Evolutionary conservation across 2,329 filamentous ascomycete genomes (phyloP).

Genomic region (Monosporascus cannonballus): DNA sequence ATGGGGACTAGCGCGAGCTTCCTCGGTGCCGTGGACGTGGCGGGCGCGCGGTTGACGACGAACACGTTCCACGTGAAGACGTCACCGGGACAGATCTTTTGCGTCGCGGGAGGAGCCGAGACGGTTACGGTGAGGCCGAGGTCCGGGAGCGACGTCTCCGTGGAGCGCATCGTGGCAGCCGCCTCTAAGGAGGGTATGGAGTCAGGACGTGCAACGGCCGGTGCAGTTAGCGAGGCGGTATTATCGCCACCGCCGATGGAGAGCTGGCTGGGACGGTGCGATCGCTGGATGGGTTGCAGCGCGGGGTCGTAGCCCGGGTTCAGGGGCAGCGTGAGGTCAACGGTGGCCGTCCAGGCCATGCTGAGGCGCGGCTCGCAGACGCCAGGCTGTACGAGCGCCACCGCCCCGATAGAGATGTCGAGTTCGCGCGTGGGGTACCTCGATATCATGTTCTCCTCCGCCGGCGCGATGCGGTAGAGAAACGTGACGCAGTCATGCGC

Average conservation of each 20-base stretch:
- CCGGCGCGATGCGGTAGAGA: conserved; percentile 60
- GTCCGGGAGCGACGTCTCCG: conserved; percentile 45
- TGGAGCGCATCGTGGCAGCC: conserved; percentile 37
- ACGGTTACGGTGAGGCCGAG: conserved; percentile 74
- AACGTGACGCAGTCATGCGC: conserved; percentile 72
- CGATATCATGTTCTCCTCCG: conserved; percentile 36
- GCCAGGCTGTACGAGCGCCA: conserved; percentile 47
- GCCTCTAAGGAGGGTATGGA: conserved; percentile 54
- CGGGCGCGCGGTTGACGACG: conserved; percentile 62
- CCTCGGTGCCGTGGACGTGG: conserved; percentile 39
- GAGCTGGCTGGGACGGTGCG: conserved; percentile 57
- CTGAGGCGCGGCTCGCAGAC: conserved; percentile 54
- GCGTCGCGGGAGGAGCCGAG: conserved; percentile 47
- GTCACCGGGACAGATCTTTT: conserved; percentile 52
- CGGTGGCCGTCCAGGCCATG: conserved; percentile 62
- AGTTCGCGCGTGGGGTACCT: conserved; percentile 47
- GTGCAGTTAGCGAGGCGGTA: conserved; percentile 49
- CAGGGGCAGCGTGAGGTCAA: conserved; percentile 63
- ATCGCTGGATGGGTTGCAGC: conserved; percentile 52
- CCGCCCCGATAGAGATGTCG: conserved; percentile 55
- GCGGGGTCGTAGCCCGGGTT: conserved; percentile 56
- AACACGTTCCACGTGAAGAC: conserved; percentile 69
- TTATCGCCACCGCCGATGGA: conserved; percentile 53
- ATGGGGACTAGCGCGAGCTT: conserved; percentile 66
- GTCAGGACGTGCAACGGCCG: conserved; percentile 53